Conservation (phyloP, 345 rosid genomes). For the Raphanus raphanistrum region DNA sequence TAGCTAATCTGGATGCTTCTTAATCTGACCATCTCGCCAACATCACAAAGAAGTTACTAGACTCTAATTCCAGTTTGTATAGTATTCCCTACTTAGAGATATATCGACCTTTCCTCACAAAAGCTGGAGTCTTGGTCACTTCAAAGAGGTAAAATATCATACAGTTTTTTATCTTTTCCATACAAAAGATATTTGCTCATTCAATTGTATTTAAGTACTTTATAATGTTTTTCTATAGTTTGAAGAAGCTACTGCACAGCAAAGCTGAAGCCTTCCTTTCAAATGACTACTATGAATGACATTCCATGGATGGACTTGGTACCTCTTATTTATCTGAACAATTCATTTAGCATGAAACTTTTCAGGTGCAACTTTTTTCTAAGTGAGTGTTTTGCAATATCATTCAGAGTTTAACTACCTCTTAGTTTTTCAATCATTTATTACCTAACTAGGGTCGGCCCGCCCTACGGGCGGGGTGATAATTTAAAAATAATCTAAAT, state of each 20-base stretch:
- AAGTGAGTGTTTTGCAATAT: background rate
- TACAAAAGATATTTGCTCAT: background rate
- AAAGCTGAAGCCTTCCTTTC: constrained; percentile 90
- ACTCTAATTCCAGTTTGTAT: constrained; percentile 51
- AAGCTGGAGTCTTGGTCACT: background rate
- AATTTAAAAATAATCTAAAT: too few species aligned
- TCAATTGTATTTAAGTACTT: constrained; percentile 21
- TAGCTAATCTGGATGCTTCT: constrained; percentile 49
- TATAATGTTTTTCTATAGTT: background rate
- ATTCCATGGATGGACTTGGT: constrained; percentile 98
- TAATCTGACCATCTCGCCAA: constrained; percentile 33
- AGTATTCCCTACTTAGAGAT: constrained; percentile 66
- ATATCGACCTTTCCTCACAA: constrained; percentile 32
- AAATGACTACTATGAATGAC: constrained; percentile 73
- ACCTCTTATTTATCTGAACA: constrained; percentile 2
- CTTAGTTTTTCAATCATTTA: background rate
- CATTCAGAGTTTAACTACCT: background rate
- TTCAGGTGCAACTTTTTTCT: background rate
- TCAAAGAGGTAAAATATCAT: background rate
- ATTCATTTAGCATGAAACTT: background rate
- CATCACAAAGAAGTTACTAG: constrained; percentile 36
- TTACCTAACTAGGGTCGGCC: too few species aligned
- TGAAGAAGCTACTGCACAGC: constrained; percentile 53
- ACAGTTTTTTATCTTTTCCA: background rate
- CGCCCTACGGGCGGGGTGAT: too few species aligned